Evolutionary conservation across 305 asterid genomes (phyloP).

Genomic region (Fraxinus baroniana): DNA sequence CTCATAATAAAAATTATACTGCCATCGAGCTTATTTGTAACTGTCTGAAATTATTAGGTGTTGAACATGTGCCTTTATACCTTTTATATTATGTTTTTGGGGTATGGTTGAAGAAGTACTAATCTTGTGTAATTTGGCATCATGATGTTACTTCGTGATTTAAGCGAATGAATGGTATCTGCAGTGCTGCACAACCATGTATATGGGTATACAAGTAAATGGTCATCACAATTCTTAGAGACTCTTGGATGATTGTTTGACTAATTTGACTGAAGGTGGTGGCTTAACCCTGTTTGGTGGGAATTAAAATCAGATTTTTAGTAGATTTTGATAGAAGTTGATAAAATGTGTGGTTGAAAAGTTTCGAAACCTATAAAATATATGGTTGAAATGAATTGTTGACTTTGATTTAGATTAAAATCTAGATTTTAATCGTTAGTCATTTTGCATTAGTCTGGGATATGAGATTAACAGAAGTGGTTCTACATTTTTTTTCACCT

Average conservation of each 20-base stretch:
- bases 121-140: not conserved
- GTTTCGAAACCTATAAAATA: too few species aligned
- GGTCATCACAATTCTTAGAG: not conserved
- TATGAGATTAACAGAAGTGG: not conserved
- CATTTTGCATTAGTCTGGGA: not conserved
- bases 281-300: not conserved
- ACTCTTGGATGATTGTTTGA: not conserved
- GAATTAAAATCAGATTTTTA: too few species aligned
- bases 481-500: not conserved
- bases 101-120: not conserved
- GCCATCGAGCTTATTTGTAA: not conserved
- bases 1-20: not conserved
- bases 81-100: not conserved
- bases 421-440: not conserved
- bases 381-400: not conserved
- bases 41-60: not conserved
- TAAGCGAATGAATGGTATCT: not conserved
- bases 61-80: not conserved
- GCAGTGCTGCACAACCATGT: not conserved
- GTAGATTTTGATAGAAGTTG: too few species aligned
- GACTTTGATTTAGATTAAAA: too few species aligned
- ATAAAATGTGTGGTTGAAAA: not conserved
- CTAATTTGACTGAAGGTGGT: not conserved
- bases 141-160: not conserved
- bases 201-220: not conserved